Evolutionary conservation across 2,329 filamentous ascomycete species (phyloP).

Genomic region (Neonectria neomacrospora): DNA sequence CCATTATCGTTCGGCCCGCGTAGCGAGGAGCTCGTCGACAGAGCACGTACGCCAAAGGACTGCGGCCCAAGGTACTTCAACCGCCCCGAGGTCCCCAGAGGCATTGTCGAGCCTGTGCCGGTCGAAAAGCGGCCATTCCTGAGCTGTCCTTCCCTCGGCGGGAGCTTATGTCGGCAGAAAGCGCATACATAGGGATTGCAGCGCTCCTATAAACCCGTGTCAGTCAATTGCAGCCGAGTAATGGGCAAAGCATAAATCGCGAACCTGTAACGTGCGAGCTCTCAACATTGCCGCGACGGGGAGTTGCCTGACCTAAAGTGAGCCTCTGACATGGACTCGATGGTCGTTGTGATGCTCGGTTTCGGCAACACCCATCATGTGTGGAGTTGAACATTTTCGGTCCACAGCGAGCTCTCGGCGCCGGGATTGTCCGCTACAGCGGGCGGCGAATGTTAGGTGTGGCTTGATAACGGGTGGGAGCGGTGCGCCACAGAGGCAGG

Average conservation of each 20-base stretch:
- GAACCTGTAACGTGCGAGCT: conserved; percentile 55
- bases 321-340: conserved; percentile 37
- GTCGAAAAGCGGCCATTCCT: conserved; percentile 31
- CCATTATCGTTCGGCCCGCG: conserved; percentile 34
- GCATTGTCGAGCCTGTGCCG: conserved; percentile 24
- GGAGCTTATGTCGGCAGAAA: conserved; percentile 50
- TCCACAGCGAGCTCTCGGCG: conserved; percentile 29
- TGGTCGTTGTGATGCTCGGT: conserved; percentile 24
- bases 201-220: conserved; percentile 46
- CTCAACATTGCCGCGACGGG: conserved; percentile 55
- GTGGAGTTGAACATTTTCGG: conserved; percentile 37
- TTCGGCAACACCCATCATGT: conserved; percentile 20
- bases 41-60: conserved; percentile 33
- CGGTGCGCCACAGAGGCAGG: conserved; percentile 4
- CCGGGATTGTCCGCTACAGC: conserved; percentile 41
- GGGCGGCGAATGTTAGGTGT: background rate
- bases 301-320: conserved; percentile 33
- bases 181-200: conserved; percentile 55
- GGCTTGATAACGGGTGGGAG: background rate
- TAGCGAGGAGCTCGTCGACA: conserved; percentile 45
- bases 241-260: conserved; percentile 14
- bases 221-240: conserved; percentile 7
- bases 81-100: conserved; percentile 9
- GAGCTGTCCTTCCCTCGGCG: conserved; percentile 31
- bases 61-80: conserved; percentile 11